phyloP scores from a whole-genome alignment of 1,139 yeast species.

The Kodamaea suecica region DNA sequence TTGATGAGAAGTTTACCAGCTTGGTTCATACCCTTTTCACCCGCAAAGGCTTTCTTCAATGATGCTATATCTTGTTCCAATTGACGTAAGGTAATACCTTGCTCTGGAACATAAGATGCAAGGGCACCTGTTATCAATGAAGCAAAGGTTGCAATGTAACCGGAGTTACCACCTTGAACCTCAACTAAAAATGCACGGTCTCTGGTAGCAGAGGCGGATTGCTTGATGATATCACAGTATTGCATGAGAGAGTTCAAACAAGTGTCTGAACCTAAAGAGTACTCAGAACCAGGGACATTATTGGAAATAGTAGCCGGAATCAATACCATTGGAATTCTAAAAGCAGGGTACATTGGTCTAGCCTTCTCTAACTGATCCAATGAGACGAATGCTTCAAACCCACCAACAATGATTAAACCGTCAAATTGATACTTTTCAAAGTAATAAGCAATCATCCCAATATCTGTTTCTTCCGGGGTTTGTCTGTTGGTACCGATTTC shows the following conservation, averaged over 20 bases:
- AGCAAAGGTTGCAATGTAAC: slow-evolving; percentile 84
- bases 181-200: slow-evolving; percentile 95
- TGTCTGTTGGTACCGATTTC: slow-evolving; percentile 93
- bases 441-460: slow-evolving; percentile 86
- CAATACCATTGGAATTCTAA: slow-evolving; percentile 89
- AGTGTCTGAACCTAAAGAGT: slow-evolving; percentile 90
- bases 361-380: slow-evolving; percentile 76
- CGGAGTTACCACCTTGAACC: slow-evolving; percentile 96
- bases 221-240: slow-evolving; percentile 94
- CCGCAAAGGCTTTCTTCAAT: slow-evolving; percentile 63
- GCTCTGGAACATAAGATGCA: slow-evolving; percentile 91
- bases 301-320: slow-evolving; percentile 96
- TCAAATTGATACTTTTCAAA: slow-evolving; percentile 82
- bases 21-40: slow-evolving; percentile 77
- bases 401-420: slow-evolving; percentile 89
- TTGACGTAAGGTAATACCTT: slow-evolving; percentile 68
- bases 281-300: slow-evolving; percentile 96
- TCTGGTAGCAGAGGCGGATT: slow-evolving; percentile 91
- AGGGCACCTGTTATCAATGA: slow-evolving; percentile 92
- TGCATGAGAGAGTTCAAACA: slow-evolving; percentile 86
- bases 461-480: slow-evolving; percentile 70
- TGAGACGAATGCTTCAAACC: slow-evolving; percentile 89
- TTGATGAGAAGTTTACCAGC: slow-evolving; percentile 72
- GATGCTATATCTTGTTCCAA: slow-evolving; percentile 74
- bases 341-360: slow-evolving; percentile 74